Conservation (phyloP, 1,284 basidiomycete species). For the Microbotryum silenes-acaulis region DNA sequence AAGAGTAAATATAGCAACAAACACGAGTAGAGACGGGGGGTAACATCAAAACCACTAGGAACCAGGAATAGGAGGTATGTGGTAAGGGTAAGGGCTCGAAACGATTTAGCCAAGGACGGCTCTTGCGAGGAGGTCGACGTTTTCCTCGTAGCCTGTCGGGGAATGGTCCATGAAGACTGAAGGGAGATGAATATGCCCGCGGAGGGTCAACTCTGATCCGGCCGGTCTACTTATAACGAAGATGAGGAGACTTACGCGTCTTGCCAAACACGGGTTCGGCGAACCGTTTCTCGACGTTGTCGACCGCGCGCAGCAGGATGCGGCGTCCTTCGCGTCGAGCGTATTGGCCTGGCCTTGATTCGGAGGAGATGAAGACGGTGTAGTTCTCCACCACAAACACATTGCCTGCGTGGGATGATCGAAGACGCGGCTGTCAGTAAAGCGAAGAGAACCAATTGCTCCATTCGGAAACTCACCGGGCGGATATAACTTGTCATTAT, state of each 20-base stretch:
- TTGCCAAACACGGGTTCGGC: conserved; percentile 44
- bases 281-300: conserved; percentile 46
- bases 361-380: conserved; percentile 41
- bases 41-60: no score
- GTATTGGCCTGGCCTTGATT: conserved; percentile 12
- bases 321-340: conserved; percentile 40
- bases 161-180: conserved; percentile 29
- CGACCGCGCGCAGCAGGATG: conserved; percentile 44
- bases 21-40: no score
- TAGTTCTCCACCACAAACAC: conserved; percentile 41
- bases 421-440: neutral
- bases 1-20: no score
- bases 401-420: neutral
- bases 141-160: conserved; percentile 17
- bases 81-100: no score
- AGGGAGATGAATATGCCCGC: no score
- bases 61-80: no score
- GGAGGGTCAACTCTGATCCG: no score
- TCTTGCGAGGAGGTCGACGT: conserved; percentile 20
- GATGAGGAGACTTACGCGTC: conserved; percentile 9
- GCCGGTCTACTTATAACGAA: neutral
- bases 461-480: conserved; percentile 25
- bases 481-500: conserved; percentile 45
- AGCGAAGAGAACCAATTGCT: no score
- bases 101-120: conserved; percentile 9